These are phyloP conservation scores for Aquanectria penicillioides DNA, from an alignment of 2,329 filamentous ascomycete genomes.

Conservation along the genomic window DNA sequence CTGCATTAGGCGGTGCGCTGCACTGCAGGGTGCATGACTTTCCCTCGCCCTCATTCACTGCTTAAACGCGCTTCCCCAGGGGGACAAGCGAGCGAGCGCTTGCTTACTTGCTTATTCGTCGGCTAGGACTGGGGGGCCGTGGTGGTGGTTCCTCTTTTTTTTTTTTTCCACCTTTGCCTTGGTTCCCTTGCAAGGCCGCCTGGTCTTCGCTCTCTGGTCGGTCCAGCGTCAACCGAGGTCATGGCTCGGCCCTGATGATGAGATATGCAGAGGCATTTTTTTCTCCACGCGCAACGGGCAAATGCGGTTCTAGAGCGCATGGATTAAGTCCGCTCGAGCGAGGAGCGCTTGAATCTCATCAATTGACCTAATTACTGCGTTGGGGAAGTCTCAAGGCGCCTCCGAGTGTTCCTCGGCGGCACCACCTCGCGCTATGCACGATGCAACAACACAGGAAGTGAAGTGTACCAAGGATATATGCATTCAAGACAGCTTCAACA, in stretches of 20 bases:
- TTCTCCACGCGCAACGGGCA: not conserved
- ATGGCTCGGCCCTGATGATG: not conserved
- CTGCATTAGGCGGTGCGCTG: no score
- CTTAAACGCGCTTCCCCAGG: not conserved
- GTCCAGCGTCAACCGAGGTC: slow-evolving; percentile 13
- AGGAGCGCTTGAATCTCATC: no score
- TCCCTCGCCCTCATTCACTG: no score
- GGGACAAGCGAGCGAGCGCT: not conserved
- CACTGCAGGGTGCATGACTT: no score
- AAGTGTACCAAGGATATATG: slow-evolving; percentile 18
- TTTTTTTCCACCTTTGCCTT: not conserved
- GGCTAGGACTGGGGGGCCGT: no score
- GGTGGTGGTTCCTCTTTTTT: not conserved
- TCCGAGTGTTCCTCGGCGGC: no score
- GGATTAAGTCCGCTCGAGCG: no score
- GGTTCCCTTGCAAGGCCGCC: no score
- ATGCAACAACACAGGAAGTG: not conserved
- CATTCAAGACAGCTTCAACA: slow-evolving; percentile 38
- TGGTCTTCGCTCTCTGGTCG: not conserved
- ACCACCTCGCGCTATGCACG: not conserved
- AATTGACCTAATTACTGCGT: not conserved
- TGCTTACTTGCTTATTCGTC: not conserved
- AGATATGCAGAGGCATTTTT: slow-evolving; percentile 1
- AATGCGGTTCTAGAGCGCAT: no score
- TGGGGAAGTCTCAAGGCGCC: not conserved